Conservation (phyloP, 1,284 basidiomycete species). For the Exsudoporus floridanus region DNA sequence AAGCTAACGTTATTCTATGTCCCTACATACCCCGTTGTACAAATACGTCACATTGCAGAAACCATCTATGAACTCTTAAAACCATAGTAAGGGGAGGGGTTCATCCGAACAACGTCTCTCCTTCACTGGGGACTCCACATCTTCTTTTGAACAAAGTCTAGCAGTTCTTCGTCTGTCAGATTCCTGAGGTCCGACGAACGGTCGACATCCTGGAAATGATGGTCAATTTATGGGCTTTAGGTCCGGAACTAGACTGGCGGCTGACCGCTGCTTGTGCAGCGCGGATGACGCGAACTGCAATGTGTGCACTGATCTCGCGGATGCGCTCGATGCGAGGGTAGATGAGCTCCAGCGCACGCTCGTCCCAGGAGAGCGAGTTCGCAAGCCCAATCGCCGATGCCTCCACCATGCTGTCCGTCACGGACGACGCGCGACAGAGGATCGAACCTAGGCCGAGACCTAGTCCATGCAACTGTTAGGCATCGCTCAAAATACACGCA, state of each 20-base stretch:
- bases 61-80: neutral
- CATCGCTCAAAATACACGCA: neutral
- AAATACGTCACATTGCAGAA: conserved; percentile 13
- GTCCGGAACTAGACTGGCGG: conserved; percentile 4
- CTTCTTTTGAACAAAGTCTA: conserved; percentile 53
- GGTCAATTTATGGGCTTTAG: neutral
- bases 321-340: conserved; percentile 81
- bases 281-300: conserved; percentile 74
- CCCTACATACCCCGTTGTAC: neutral
- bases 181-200: conserved; percentile 52
- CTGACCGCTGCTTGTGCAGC: conserved; percentile 73
- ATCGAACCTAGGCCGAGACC: conserved; percentile 83
- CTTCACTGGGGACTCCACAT: conserved; percentile 64
- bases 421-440: conserved; percentile 59
- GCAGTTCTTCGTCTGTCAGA: conserved; percentile 56
- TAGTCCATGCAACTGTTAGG: conserved; percentile 12
- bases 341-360: conserved; percentile 62
- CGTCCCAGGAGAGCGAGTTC: conserved; percentile 71
- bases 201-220: conserved; percentile 53
- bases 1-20: neutral
- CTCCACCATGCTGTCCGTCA: conserved; percentile 83
- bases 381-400: conserved; percentile 77
- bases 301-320: conserved; percentile 76
- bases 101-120: neutral
- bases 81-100: neutral